These are phyloP conservation scores for Sphaceloma murrayae DNA, from an alignment of 2,329 filamentous ascomycete species.

Conservation along the genomic window DNA sequence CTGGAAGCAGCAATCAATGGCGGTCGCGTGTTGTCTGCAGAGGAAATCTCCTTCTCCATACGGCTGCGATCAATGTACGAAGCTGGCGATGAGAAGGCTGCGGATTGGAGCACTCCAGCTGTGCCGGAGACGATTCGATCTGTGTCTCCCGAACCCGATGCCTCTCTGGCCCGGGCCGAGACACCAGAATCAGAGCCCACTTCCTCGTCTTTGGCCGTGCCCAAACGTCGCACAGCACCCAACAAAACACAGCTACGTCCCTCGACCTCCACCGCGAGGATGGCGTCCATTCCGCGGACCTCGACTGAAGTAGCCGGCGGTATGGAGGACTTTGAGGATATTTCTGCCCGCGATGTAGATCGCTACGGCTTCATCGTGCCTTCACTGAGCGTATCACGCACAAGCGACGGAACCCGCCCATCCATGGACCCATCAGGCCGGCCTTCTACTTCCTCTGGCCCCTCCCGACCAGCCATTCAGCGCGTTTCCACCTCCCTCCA, in stretches of 20 bases:
- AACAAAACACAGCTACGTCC: conserved; percentile 7
- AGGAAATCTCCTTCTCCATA: conserved; percentile 54
- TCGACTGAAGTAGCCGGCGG: conserved; percentile 51
- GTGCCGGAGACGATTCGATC: conserved; percentile 7
- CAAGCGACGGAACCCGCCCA: conserved; percentile 17
- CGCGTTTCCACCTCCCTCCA: conserved; percentile 52
- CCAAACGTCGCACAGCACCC: conserved; percentile 16
- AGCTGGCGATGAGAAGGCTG: conserved; percentile 48
- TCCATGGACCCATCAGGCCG: conserved; percentile 7
- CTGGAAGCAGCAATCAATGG: conserved; percentile 28
- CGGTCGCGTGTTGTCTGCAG: conserved; percentile 48
- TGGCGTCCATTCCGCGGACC: conserved; percentile 39
- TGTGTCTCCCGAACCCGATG: conserved; percentile 8
- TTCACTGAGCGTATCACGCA: conserved; percentile 30
- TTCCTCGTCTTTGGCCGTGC: conserved; percentile 5
- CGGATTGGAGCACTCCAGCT: conserved; percentile 30
- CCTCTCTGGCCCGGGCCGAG: conserved; percentile 7
- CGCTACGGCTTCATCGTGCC: conserved; percentile 55
- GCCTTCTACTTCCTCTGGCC: conserved; percentile 3
- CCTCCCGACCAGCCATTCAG: conserved; percentile 37
- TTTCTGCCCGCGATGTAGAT: conserved; percentile 51
- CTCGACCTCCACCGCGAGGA: conserved; percentile 18
- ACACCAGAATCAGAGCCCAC: conserved; percentile 18
- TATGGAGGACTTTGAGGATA: conserved; percentile 55
- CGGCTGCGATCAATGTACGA: conserved; percentile 57